Conservation (phyloP, 345 rosid genomes). For the Corymbia maculata region DNA sequence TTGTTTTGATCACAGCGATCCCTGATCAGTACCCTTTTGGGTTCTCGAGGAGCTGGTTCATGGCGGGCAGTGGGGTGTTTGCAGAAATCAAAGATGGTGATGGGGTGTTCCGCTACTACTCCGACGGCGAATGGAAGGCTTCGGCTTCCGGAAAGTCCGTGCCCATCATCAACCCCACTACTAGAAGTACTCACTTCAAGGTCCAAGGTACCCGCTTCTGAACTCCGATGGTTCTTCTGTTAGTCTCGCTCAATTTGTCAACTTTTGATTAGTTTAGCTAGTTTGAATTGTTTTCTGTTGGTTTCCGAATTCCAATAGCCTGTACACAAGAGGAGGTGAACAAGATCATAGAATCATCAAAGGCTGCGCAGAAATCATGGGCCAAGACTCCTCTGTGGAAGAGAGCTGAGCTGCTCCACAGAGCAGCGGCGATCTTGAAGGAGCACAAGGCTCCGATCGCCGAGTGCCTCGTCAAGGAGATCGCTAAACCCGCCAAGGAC, state of each 20-base stretch:
- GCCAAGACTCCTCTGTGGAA: conserved; percentile 98
- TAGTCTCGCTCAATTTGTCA: not conserved
- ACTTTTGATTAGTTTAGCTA: not conserved
- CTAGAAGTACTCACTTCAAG: conserved; percentile 76
- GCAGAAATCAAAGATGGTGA: conserved; percentile 69
- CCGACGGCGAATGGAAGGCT: conserved; percentile 79
- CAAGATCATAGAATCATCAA: conserved; percentile 71
- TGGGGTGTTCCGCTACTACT: conserved; percentile 69
- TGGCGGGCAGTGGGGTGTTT: conserved; percentile 86
- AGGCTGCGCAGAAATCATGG: conserved; percentile 77
- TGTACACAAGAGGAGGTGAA: conserved; percentile 97
- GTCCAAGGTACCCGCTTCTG: conserved; percentile 63
- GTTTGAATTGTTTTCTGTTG: not conserved
- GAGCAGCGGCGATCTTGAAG: conserved; percentile 87
- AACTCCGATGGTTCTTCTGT: not conserved
- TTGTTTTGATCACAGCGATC: not conserved
- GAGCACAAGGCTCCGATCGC: conserved; percentile 77
- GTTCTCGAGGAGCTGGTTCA: not conserved
- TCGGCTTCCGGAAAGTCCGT: conserved; percentile 77
- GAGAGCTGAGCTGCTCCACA: conserved; percentile 97
- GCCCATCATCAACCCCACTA: conserved; percentile 73
- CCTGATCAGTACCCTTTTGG: not conserved
- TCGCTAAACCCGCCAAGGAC: conserved; percentile 97
- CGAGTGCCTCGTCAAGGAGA: conserved; percentile 87
- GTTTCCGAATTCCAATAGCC: conserved; percentile 24